A percentile compares a stretch with the other conserved stretches of the same genome.
These are phyloP conservation scores for Nyctanthes arbortristis DNA, from an alignment of 257 asterid species.

Conservation along the genomic window DNA sequence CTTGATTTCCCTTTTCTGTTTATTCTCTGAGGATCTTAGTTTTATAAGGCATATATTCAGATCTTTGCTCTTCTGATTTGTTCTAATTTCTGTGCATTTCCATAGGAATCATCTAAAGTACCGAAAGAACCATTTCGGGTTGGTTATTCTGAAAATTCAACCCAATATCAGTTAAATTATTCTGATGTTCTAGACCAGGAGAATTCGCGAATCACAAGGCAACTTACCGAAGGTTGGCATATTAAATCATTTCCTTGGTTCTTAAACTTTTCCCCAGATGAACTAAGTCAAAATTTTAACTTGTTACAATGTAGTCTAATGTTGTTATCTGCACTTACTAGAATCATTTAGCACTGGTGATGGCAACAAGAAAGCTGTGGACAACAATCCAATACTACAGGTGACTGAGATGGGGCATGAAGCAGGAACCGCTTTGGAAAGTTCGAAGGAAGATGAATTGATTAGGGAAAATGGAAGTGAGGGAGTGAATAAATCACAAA, in stretches of 20 bases:
- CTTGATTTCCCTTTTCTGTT: conserved; percentile 7
- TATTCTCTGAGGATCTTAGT: neutral
- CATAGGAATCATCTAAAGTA: conserved; percentile 51
- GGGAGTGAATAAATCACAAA: conserved; percentile 17
- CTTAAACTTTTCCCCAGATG: neutral
- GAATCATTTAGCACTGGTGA: conserved; percentile 15
- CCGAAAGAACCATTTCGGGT: conserved; percentile 57
- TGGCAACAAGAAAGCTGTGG: conserved; percentile 21
- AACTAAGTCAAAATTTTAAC: neutral
- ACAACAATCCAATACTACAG: conserved; percentile 56
- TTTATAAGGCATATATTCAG: conserved; percentile 10
- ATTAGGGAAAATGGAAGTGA: conserved; percentile 24
- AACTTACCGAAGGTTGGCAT: conserved; percentile 72
- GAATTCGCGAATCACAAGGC: conserved; percentile 57
- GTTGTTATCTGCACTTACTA: conserved; percentile 38
- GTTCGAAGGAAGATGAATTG: conserved; percentile 23
- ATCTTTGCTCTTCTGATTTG: conserved; percentile 23
- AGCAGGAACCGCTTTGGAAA: conserved; percentile 30
- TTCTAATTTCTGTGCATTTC: conserved; percentile 14
- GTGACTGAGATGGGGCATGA: conserved; percentile 38
- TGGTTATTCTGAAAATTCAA: conserved; percentile 42
- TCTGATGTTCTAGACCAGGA: conserved; percentile 35
- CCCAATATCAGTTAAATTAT: conserved; percentile 24
- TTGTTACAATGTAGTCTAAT: neutral
- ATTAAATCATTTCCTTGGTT: conserved; percentile 10